Evolutionary conservation across 257 asterid genomes (phyloP).

Genomic region (Nicotiana benthamiana): DNA sequence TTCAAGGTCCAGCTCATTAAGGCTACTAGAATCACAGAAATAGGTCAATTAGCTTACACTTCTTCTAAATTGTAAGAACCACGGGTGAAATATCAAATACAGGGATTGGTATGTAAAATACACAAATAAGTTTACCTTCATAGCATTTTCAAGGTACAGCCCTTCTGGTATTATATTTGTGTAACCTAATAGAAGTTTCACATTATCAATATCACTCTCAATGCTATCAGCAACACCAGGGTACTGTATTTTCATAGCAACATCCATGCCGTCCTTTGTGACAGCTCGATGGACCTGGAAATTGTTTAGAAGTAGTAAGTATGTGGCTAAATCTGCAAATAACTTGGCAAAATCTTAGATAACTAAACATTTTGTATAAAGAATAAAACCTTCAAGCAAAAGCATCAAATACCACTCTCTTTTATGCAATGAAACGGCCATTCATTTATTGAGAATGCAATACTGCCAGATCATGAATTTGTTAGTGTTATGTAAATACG

Average conservation of each 20-base stretch:
- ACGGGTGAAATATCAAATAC: neutral
- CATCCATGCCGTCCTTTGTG: slow-evolving; percentile 75
- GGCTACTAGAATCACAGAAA: neutral
- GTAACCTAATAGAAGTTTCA: slow-evolving; percentile 64
- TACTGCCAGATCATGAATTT: neutral
- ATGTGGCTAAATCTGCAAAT: neutral
- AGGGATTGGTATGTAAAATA: neutral
- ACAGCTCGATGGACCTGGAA: slow-evolving; percentile 81
- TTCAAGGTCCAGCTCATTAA: neutral
- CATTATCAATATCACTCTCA: slow-evolving; percentile 94
- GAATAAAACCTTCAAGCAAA: slow-evolving; percentile 4
- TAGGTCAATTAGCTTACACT: neutral
- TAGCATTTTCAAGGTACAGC: slow-evolving; percentile 78
- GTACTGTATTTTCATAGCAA: slow-evolving; percentile 93
- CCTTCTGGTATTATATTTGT: slow-evolving; percentile 81
- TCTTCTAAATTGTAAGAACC: neutral
- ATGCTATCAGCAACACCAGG: slow-evolving; percentile 99
- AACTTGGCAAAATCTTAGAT: neutral
- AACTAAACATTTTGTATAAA: slow-evolving; percentile 10
- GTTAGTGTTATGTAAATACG: neutral
- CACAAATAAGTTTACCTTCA: slow-evolving; percentile 50
- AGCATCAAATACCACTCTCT: neutral
- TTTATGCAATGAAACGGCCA: neutral
- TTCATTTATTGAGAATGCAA: neutral
- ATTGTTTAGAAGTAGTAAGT: slow-evolving; percentile 11